phyloP scores from a whole-genome alignment of 345 rosid genomes.

The Acer campestre region DNA sequence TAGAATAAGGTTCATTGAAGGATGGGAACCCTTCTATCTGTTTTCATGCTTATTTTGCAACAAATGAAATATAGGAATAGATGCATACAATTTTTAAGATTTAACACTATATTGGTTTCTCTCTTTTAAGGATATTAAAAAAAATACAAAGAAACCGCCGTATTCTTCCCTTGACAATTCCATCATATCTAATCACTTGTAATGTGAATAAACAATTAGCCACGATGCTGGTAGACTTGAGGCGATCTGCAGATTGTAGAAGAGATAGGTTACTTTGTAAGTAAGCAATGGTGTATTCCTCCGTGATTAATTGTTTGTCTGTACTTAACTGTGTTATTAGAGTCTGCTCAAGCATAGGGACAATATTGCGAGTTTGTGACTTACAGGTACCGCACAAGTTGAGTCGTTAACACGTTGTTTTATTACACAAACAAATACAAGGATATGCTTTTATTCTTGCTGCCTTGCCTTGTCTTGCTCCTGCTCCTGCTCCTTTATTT shows the following conservation, averaged over 20 bases:
- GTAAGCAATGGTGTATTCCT: neutral
- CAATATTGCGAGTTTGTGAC: neutral
- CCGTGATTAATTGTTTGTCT: neutral
- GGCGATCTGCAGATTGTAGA: neutral
- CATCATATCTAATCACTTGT: too few relatives aligned
- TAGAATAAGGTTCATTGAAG: neutral
- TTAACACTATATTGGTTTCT: neutral
- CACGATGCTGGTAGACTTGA: neutral
- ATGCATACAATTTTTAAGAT: neutral
- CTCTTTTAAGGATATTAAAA: neutral
- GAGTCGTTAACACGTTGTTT: neutral
- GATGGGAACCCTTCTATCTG: neutral
- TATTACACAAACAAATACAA: neutral
- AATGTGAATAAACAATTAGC: neutral
- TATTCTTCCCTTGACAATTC: neutral
- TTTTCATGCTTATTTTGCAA: neutral
- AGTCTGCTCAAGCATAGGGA: neutral
- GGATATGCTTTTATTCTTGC: too few relatives aligned
- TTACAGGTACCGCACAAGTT: neutral
- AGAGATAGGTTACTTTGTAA: neutral
- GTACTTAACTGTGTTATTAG: neutral
- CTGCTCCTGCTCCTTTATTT: neutral
- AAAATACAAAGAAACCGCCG: neutral
- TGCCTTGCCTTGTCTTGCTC: neutral
- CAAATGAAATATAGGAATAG: neutral